Percentiles rank a stretch among this genome's conserved stretches.
Conservation (phyloP, 805 yeast genomes). For the Candida bentonensis region DNA sequence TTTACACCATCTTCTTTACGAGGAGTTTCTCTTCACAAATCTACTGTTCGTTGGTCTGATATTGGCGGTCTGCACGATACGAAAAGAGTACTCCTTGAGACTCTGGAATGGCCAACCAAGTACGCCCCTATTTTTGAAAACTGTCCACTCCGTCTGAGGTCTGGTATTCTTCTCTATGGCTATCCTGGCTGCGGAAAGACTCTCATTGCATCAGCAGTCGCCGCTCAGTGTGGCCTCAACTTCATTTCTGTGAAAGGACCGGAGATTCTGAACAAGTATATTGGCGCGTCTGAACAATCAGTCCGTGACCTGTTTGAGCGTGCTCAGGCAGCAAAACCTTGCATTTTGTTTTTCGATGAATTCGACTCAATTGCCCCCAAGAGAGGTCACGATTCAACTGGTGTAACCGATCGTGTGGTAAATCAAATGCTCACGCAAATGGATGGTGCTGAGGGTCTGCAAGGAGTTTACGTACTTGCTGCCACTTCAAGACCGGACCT, state of each 20-base stretch:
- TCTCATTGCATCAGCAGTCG: slow-evolving; percentile 80
- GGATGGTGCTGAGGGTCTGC: slow-evolving; percentile 98
- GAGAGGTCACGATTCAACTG: slow-evolving; percentile 94
- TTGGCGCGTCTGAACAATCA: slow-evolving; percentile 94
- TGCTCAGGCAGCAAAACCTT: slow-evolving; percentile 91
- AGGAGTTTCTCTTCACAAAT: slow-evolving; percentile 75
- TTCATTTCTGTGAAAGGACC: slow-evolving; percentile 93
- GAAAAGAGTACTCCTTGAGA: slow-evolving; percentile 63
- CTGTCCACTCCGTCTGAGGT: slow-evolving; percentile 75
- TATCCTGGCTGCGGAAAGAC: slow-evolving; percentile 98
- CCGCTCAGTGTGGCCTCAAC: slow-evolving; percentile 85
- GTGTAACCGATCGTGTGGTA: slow-evolving; percentile 94
- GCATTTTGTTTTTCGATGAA: slow-evolving; percentile 85
- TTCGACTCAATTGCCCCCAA: slow-evolving; percentile 96
- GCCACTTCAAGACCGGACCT: slow-evolving; percentile 94
- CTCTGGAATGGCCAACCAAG: slow-evolving; percentile 93
- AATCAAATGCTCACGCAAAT: slow-evolving; percentile 94
- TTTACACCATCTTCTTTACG: slow-evolving; percentile 72
- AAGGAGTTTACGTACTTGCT: slow-evolving; percentile 91
- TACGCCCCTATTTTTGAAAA: slow-evolving; percentile 89
- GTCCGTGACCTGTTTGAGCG: slow-evolving; percentile 86
- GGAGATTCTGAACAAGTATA: slow-evolving; percentile 84
- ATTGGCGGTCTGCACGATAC: slow-evolving; percentile 80
- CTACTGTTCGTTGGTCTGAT: slow-evolving; percentile 65
- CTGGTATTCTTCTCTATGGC: slow-evolving; percentile 84